Conservation (phyloP, 345 rosid species). For the Salix viminalis region DNA sequence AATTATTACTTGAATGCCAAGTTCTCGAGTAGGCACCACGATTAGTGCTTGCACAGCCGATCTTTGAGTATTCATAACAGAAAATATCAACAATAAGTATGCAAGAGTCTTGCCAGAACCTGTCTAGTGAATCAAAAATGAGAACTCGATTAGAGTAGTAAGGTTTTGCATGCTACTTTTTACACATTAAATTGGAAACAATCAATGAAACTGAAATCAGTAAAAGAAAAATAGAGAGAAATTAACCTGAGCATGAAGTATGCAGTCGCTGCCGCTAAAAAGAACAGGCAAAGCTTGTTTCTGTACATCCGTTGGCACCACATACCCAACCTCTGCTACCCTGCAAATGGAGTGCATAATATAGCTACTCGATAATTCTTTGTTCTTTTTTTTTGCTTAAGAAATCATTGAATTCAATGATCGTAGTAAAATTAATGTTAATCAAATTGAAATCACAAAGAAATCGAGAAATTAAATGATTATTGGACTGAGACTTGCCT, state of each 20-base stretch:
- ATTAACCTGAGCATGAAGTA: constrained; percentile 85
- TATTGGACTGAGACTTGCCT: constrained; percentile 29
- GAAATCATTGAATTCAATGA: background rate
- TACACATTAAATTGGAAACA: no score
- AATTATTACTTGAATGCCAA: constrained; percentile 78
- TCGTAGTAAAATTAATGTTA: no score
- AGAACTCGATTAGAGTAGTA: constrained; percentile 11
- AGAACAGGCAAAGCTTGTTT: constrained; percentile 66
- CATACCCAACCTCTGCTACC: constrained; percentile 66
- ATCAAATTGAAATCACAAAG: background rate
- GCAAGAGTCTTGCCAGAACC: constrained; percentile 96
- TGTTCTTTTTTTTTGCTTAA: background rate
- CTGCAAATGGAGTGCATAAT: constrained; percentile 26
- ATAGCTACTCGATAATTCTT: background rate
- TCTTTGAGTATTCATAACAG: constrained; percentile 56
- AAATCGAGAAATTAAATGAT: background rate
- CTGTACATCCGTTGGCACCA: constrained; percentile 61
- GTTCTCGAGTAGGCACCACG: constrained; percentile 88
- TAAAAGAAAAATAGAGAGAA: background rate
- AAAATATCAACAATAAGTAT: constrained; percentile 61
- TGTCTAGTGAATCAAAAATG: constrained; percentile 52
- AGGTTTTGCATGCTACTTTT: no score
- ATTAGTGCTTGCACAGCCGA: constrained; percentile 81
- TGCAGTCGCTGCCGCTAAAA: constrained; percentile 65
- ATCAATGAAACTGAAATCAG: background rate